A percentile compares a stretch with the other conserved stretches of the same genome.
phyloP scores from a whole-genome alignment of 192 early-diverging fungal genomes.

The Dispira parvispora region DNA sequence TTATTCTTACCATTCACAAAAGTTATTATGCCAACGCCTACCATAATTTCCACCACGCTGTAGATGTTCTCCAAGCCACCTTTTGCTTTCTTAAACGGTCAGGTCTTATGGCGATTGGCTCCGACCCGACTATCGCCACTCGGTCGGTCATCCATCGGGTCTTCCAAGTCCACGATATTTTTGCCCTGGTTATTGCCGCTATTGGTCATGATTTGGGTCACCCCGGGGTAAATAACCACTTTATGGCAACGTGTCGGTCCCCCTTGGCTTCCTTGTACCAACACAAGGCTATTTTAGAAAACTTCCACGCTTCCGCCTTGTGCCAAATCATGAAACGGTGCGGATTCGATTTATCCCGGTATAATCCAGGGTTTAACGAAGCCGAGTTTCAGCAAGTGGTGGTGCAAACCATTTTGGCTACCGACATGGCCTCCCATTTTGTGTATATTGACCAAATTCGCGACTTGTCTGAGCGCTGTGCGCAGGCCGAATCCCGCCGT shows the following conservation, averaged over 20 bases:
- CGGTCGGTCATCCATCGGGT: slow-evolving; percentile 23
- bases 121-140: slow-evolving; percentile 16
- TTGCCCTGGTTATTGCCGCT: slow-evolving; percentile 55
- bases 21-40: slow-evolving; percentile 63
- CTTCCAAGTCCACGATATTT: slow-evolving; percentile 36
- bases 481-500: slow-evolving; percentile 13
- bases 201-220: slow-evolving; percentile 77
- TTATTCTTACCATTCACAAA: slow-evolving; percentile 31
- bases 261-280: slow-evolving; percentile 84
- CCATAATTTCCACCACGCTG: slow-evolving; percentile 90
- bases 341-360: slow-evolving; percentile 29
- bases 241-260: slow-evolving; percentile 63
- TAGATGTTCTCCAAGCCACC: slow-evolving; percentile 85
- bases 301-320: slow-evolving; percentile 71
- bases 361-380: slow-evolving; percentile 23
- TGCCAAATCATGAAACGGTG: slow-evolving; percentile 42
- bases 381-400: slow-evolving; percentile 55
- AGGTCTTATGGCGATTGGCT: slow-evolving; percentile 1
- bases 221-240: slow-evolving; percentile 90
- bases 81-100: slow-evolving; percentile 27
- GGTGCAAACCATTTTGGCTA: slow-evolving; percentile 55
- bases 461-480: slow-evolving; percentile 36
- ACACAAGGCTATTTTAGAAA: slow-evolving; percentile 84
- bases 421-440: slow-evolving; percentile 66
- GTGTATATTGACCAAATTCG: slow-evolving; percentile 60